Base-by-base conservation (phyloP, 2,329 filamentous ascomycete genomes). In the Phaeomoniella chlamydospora region DNA sequence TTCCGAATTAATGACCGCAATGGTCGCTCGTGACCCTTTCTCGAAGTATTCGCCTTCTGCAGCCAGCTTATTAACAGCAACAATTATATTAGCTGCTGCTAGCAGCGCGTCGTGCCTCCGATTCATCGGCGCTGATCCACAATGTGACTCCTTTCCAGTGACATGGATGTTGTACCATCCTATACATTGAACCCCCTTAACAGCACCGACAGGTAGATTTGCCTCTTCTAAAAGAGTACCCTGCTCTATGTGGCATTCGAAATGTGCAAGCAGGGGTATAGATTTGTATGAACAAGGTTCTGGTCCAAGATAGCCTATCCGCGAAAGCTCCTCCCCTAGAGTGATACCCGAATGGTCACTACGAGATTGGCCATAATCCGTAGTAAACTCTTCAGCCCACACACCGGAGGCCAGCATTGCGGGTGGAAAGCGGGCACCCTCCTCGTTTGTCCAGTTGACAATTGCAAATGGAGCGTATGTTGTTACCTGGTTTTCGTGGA, bases 231-330 rank as follows among this genome's bases (percentile, higher is more conserved):
- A 64, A 11, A 82, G 70, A 0, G 80, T 78, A 0, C 80, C 80
- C 51, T 88, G 82, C 50, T 87, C 82, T 33, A 87, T 87, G 49
- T 87, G 82, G 3, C 87, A 62, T 52, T 87, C 80, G 47, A 87
- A 86, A 49, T 86, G 80, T 0, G 79, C 80, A 0, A 69, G 77
- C 50, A 86, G 72, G 0, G 78, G 77, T 29, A 65, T 68, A 14
- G 61, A 62, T 37, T 64, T 54, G 46, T 72, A 57, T 37, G 64
- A 71, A 14, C 69, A 68, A 10, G 67, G 61, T 0, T 64, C 56
- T 0, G 54, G 45, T 3, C 80, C 81, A 0, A 82, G 54, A 42
- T 79, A 84, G 0, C 76, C 76, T 32, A 82, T 81, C 2, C 76
- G 60, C 45, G 76, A 59, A 0, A 86, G 64, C 46, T 84, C 77